Conservation (phyloP, 306 rosid genomes). For the Malus asiatica region DNA sequence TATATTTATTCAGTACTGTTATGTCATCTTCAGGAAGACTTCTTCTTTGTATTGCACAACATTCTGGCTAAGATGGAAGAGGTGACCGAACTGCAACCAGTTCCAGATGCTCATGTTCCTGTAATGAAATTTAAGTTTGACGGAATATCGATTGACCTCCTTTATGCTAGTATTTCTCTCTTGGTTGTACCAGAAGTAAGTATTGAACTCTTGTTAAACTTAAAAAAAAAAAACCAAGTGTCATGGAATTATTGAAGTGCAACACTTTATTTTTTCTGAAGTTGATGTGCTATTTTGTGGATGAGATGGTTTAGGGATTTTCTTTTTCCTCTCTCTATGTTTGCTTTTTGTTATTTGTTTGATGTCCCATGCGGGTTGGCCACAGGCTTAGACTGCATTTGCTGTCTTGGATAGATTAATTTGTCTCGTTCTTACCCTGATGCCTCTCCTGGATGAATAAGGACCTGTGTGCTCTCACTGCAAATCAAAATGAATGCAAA, state of each 20-base stretch:
- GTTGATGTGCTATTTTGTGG: neutral
- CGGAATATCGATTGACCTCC: constrained; percentile 79
- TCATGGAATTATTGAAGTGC: neutral
- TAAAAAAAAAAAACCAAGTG: neutral
- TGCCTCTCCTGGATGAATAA: neutral
- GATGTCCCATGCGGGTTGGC: neutral
- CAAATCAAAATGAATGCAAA: neutral
- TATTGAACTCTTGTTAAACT: neutral
- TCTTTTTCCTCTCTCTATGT: neutral
- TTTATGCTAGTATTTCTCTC: constrained; percentile 71
- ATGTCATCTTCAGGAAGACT: constrained; percentile 59
- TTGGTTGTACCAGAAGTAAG: constrained; percentile 90
- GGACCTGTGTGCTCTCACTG: neutral
- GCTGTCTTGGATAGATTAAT: neutral
- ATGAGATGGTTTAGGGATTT: neutral
- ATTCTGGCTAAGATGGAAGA: constrained; percentile 73
- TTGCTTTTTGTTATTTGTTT: neutral
- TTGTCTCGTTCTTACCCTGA: neutral
- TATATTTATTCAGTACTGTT: neutral
- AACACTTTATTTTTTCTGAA: neutral
- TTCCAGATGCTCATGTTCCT: constrained; percentile 92
- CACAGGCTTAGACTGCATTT: neutral
- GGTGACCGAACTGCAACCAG: constrained; percentile 83
- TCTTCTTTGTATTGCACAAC: constrained; percentile 64
- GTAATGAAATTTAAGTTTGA: constrained; percentile 87